Percentiles rank a stretch among this genome's conserved stretches.
These are phyloP conservation scores for Setaria italica DNA, from an alignment of 202 grass and related monocot species.

Conservation along the genomic window DNA sequence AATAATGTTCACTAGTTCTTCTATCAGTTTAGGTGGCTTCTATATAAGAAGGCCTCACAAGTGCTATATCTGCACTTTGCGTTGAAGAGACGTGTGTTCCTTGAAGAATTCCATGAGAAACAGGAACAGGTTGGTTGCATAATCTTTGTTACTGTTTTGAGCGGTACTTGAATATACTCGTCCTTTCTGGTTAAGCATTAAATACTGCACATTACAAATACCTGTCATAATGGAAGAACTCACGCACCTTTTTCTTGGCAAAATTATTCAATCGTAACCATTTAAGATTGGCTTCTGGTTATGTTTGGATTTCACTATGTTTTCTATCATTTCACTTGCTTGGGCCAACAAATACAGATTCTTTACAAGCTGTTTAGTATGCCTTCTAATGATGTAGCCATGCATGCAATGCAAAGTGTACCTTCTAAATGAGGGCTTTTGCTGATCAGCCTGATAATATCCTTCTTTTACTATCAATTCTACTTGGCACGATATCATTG, in stretches of 20 bases:
- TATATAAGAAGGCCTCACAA: slow-evolving; percentile 71
- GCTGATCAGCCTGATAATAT: not conserved
- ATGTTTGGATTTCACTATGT: not conserved
- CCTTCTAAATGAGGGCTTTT: slow-evolving; percentile 5
- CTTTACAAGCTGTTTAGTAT: not conserved
- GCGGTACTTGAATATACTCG: not conserved
- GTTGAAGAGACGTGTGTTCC: slow-evolving; percentile 69
- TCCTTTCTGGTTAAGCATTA: slow-evolving; percentile 18
- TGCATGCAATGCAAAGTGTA: not conserved
- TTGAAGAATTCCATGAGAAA: slow-evolving; percentile 84
- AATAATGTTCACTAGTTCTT: slow-evolving; percentile 42
- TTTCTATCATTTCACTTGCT: slow-evolving; percentile 34
- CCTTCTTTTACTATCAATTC: not conserved
- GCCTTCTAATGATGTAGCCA: not conserved
- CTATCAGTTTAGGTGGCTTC: slow-evolving; percentile 75
- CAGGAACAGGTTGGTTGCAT: slow-evolving; percentile 68
- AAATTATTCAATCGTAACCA: not conserved
- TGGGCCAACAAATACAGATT: slow-evolving; percentile 18
- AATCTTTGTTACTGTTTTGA: not conserved
- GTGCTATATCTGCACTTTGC: slow-evolving; percentile 78
- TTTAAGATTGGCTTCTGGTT: not conserved
- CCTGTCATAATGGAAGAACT: not conserved
- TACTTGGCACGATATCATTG: not conserved
- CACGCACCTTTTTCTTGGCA: not conserved
- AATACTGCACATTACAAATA: slow-evolving; percentile 10